Conservation (phyloP, 2,329 filamentous ascomycete genomes). For the Sordariomycetes sp. region DNA sequence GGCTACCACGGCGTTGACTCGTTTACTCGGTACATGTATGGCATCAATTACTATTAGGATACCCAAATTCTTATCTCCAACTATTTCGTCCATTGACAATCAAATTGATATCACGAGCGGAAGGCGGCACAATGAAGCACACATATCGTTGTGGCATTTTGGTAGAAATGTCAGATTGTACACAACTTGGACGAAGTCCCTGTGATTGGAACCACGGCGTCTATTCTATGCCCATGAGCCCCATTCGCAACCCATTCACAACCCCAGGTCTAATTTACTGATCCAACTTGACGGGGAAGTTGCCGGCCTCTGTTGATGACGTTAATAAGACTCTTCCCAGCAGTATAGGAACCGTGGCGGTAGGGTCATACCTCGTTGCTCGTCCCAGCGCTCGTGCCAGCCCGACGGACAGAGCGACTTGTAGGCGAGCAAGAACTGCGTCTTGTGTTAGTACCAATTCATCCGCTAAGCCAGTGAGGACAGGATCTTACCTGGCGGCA, state of each 20-base stretch:
- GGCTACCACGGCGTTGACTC: neutral
- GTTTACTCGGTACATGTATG: neutral
- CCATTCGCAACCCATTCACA: too few species aligned
- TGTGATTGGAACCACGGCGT: neutral
- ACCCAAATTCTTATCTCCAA: neutral
- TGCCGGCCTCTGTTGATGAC: constrained; percentile 47
- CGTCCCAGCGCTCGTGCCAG: constrained; percentile 93
- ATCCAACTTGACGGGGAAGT: constrained; percentile 57
- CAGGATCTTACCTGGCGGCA: constrained; percentile 74
- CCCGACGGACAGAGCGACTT: constrained; percentile 92
- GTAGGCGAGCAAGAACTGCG: constrained; percentile 94
- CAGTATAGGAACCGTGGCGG: constrained; percentile 7
- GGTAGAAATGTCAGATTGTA: neutral
- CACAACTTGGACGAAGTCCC: constrained; percentile 1
- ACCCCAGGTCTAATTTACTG: constrained; percentile 26
- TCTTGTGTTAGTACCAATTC: neutral
- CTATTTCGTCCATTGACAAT: neutral
- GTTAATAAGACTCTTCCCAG: constrained; percentile 14
- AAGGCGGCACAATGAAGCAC: neutral
- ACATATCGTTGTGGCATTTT: neutral
- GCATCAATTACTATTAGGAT: neutral
- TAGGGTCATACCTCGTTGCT: constrained; percentile 70
- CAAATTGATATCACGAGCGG: neutral
- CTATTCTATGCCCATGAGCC: constrained; percentile 4
- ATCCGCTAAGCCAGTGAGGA: neutral